Base-by-base conservation (phyloP, 192 early-diverging fungal species). In the Linnemannia exigua region DNA sequence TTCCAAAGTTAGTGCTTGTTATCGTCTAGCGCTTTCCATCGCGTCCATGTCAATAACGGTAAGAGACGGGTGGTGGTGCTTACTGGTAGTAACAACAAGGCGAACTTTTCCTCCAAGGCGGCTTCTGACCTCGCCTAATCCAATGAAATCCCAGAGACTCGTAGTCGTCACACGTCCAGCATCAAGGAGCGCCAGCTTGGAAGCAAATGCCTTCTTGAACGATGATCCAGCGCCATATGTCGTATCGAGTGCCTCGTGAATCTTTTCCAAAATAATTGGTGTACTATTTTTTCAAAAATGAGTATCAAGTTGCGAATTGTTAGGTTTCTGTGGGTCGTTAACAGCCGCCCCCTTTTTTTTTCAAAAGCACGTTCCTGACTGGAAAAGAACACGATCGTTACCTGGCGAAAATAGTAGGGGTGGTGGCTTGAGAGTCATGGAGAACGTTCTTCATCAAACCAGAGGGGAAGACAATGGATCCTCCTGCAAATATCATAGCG, bases 371-470 rank as follows among this genome's bases (percentile, higher is more conserved):
- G n/a, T n/a, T n/a, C n/a, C n/a, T n/a, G n/a, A n/a, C n/a, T n/a
- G n/a, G n/a, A n/a, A n/a, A n/a, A n/a, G n/a, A n/a, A n/a, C n/a
- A n/a, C n/a, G n/a, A n/a, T 31, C 41, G 19, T 14, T 74, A 85
- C 83, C 83, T 85, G 28, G 84, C 84, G 36, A 86, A 86, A 20
- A 86, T 75, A 9, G 84, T 86, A 20, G 84, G 84, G 5, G 36
- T 35, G 1, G 84, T 72, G 0, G 77, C 78, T 14, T 86, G 84
- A 9, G 75, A 58, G 44, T 86, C 84, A 67, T 86, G 75, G 28
- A 86, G 74, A 47, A 86, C 84, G 19, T 86, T 86, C 66, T 86
- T 86, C 84, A 86, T 80, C 31, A 86, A 52, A 0, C 84, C 84
- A 31, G 76, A 79, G 1, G 84, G 78, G 63, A 86, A 86, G 28